Evolutionary conservation across 345 rosid genomes (phyloP), one percentile per base, ranked within the genome.

Genomic region (Melaleuca alternifolia): DNA sequence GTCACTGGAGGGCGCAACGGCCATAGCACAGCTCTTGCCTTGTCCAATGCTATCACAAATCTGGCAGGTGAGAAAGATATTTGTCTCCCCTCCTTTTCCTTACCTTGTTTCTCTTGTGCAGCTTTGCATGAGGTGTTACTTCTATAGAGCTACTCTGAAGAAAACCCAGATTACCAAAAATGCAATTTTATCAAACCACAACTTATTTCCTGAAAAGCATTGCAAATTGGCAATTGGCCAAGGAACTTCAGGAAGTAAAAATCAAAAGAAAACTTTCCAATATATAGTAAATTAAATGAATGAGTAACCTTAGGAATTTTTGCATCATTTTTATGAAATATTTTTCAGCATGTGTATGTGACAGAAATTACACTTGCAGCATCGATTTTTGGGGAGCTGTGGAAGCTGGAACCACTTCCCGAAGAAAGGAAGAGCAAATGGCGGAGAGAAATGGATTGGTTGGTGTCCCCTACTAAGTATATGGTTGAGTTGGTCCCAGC

Each of bases 401-500:
- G 99, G 99, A 97, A 97, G 89, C 86, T 97, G 87, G 98, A 97
- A 91, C 99, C 99, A 4, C 89, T 97, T 71, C 89, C 93, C 51
- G 94, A 92, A 87, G 99, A 96, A 88, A 94, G 92, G 87, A 97
- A 92, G 91, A 89, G 85, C 87, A 97, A 90, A 89, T 97, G 99
- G 99, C 84, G 86, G 87, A 91, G 93, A 89, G 99, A 97, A 92
- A 94, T 96, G 96, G 98, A 97, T 86, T 97, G 99, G 99, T 85
- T 97, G 88, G 91, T 97, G 82, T 97, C 99, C 87, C 99, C 99
- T 54, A 93, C 99, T 28, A 95, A 94, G 88, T 95, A 94, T 88
- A 97, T 97, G 98, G 96, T 97, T 82, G 97, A 97, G 93, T 88
- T 97, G 83, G 99, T 97, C 84, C 99, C 99, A 87, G 93, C 98